Evolutionary conservation across 768 basidiomycete genomes (phyloP), one percentile per base, ranked within the genome.

Genomic region (Trametes cinnabarina): DNA sequence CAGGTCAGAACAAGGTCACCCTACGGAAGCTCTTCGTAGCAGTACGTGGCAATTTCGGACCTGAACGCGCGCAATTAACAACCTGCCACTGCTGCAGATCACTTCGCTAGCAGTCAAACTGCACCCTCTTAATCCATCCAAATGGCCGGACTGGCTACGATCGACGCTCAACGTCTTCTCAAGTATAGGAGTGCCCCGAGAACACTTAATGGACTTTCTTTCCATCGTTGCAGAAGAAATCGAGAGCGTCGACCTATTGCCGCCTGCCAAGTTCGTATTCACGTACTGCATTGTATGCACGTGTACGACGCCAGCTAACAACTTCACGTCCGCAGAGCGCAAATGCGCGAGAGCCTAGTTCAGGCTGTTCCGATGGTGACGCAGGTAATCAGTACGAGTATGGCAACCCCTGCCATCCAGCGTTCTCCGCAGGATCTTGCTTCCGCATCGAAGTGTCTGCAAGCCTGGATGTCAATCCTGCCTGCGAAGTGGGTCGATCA

Each of bases 1-100:
- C 79, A 20, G 78, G 84, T 7, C 80, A 78, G 53, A 81, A 76
- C 66, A 88, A 84, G 62, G 79, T 92, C 61, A 90, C 92, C 58
- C 79, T 93, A 30, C 84, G 92, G 53, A 97, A 95, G 68, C 74
- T 95, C 17, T 97, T 90, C 69, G 91, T 94, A 22, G 85, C 91
- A 48, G 92, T 95, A 74, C 69, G 88, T 76, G 51, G 41, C 10
- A 50, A 57, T 42, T 55, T 20, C 19, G 2, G 17, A 23, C 17
- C 3, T 40, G 37, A 43, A 59, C 46, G 50, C 26, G 48, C n/a
- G n/a, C n/a, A n/a, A n/a, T n/a, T 34, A 5, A 9, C 50, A 20
- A 60, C 28, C 14, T 7, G 19, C 8, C 8, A 35, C 52, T 42
- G 49, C 19, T 60, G 23, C 65, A 87, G 85, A 76, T 87, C 58